phyloP scores from a whole-genome alignment of 495 filamentous ascomycete species.

The Neurospora sp. region DNA sequence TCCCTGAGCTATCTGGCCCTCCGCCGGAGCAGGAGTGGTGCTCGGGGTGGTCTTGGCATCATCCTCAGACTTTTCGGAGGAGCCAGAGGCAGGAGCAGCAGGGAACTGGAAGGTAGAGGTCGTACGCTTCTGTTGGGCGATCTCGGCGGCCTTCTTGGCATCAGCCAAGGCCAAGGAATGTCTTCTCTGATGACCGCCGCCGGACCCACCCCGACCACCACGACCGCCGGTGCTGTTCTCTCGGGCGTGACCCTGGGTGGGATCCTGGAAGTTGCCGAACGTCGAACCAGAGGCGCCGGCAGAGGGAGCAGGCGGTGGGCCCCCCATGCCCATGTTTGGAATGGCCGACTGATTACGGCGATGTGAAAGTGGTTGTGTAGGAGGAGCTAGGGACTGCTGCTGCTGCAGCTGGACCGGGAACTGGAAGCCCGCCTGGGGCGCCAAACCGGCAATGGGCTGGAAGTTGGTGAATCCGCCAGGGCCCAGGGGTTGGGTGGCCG shows the following conservation, averaged over 20 bases:
- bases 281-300: constrained; percentile 75
- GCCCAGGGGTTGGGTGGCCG: constrained; percentile 66
- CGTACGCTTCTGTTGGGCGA: constrained; percentile 93
- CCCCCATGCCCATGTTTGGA: constrained; percentile 77
- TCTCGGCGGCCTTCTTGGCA: constrained; percentile 93
- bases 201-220: constrained; percentile 64
- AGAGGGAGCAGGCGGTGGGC: constrained; percentile 92
- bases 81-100: constrained; percentile 53
- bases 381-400: constrained; percentile 64
- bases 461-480: constrained; percentile 59
- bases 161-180: constrained; percentile 92
- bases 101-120: constrained; percentile 94
- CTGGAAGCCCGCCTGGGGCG: constrained; percentile 80
- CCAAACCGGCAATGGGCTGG: constrained; percentile 62
- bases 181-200: constrained; percentile 80
- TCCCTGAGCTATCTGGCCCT: constrained; percentile 40
- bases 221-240: constrained; percentile 56
- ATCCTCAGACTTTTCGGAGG: constrained; percentile 44
- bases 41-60: constrained; percentile 30
- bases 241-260: constrained; percentile 49
- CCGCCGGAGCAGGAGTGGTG: constrained; percentile 32
- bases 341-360: constrained; percentile 97
- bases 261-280: constrained; percentile 66
- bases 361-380: constrained; percentile 73
- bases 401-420: constrained; percentile 79